Conservation (phyloP, 768 basidiomycete species). For the Russula brevipes region DNA sequence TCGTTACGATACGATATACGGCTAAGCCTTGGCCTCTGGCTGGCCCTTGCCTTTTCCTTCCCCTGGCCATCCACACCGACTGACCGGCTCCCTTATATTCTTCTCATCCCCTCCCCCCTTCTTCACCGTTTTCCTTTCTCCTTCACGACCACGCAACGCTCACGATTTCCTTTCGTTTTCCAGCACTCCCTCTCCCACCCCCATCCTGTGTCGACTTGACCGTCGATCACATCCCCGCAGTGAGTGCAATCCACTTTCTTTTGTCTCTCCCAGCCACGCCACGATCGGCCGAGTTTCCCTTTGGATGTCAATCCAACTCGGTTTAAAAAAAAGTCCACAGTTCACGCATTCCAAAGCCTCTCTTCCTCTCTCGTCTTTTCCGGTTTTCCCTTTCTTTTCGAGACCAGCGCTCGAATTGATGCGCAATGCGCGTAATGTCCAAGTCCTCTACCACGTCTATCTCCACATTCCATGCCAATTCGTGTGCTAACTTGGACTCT, state of each 20-base stretch:
- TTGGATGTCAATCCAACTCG: conserved; percentile 8
- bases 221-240: conserved; percentile 18
- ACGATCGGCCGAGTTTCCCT: conserved; percentile 6
- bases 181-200: conserved; percentile 2
- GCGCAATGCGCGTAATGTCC: conserved; percentile 5
- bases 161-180: conserved; percentile 25
- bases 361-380: background rate
- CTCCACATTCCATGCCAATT: background rate
- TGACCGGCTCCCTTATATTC: conserved; percentile 35
- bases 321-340: background rate
- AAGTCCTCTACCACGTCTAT: background rate
- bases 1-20: background rate
- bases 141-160: conserved; percentile 35
- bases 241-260: conserved; percentile 35
- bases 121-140: conserved; percentile 28
- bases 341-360: conserved; percentile 3
- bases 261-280: conserved; percentile 6
- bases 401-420: background rate
- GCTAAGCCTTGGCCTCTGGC: background rate
- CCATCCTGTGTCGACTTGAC: conserved; percentile 5
- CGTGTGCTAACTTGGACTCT: conserved; percentile 18
- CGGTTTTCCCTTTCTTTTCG: background rate
- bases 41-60: background rate
- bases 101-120: conserved; percentile 26
- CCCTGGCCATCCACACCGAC: background rate